Base-by-base conservation (phyloP, 768 basidiomycete species). In the Lentinula guzmanii region DNA sequence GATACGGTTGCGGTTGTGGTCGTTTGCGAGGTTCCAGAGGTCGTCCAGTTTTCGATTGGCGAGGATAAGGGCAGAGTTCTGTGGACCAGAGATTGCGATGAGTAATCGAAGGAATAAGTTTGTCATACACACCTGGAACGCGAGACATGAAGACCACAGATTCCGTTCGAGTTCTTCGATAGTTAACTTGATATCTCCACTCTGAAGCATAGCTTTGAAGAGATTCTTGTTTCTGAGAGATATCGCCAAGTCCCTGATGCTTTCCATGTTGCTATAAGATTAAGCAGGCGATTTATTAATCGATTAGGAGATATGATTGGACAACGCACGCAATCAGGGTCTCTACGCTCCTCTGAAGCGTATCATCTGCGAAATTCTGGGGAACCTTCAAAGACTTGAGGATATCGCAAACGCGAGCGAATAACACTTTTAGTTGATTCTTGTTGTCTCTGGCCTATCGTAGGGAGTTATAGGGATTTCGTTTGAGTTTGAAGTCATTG, bases 101-200 rank as follows among this genome's bases (percentile, higher is more conserved):
- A 37, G 5, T 4, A 15, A 37, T 18, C 5, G 18, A 15, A 18
- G 39, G 35, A 39, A 18, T 10, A 41, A 1, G 9, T 15, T 18
- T 13, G 37, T 39, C 13, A 41, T 8, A 28, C 39, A 15, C 15
- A 43, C 55, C 41, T 56, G 55, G 15, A 56, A 56, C 4, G 55
- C 55, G 11, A 56, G 41, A 33, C 55, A 56, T 11, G 55, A 41
- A 41, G 55, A 42, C 55, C 55, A 56, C 41, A 56, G 18, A 16
- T 43, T 56, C n/a, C 55, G 55, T 43, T 56, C 55, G 9, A 56
- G 39, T 24, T 56, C 55, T 11, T 56, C 39, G n/a, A 56, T 56
- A 11, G 37, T 56, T 4, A 56, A 16, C 39, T 18, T 56, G 39
- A 56, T 56, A 31, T 56, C 55, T 13, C 55, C 41, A 13, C 37